Evolutionary conservation across 352 stramenopile genomes (phyloP).

Genomic region (Elongisporangium undulatum): DNA sequence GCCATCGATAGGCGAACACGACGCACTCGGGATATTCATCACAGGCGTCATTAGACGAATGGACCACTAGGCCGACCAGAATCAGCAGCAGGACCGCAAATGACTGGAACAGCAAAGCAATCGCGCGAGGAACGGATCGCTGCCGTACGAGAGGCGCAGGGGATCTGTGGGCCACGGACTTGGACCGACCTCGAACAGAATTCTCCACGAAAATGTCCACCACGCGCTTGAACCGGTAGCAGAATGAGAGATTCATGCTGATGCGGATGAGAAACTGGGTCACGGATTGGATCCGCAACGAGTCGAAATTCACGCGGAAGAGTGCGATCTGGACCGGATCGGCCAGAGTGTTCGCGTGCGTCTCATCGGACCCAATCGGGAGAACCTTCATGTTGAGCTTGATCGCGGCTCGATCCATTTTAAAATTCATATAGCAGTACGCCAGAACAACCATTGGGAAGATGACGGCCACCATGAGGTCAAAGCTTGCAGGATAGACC

Average conservation of each 20-base stretch:
- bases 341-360: slow-evolving; percentile 17
- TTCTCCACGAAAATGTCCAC: slow-evolving; percentile 17
- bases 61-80: slow-evolving; percentile 8
- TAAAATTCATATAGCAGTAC: slow-evolving; percentile 18
- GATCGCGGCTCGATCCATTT: slow-evolving; percentile 21
- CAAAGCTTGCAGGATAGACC: slow-evolving; percentile 10
- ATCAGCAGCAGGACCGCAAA: slow-evolving; percentile 10
- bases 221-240: slow-evolving; percentile 28
- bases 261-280: slow-evolving; percentile 22
- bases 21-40: slow-evolving; percentile 18
- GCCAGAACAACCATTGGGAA: slow-evolving; percentile 21
- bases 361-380: slow-evolving; percentile 23
- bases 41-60: slow-evolving; percentile 10
- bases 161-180: not conserved
- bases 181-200: not conserved
- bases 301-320: slow-evolving; percentile 24
- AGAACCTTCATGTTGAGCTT: slow-evolving; percentile 21
- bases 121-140: slow-evolving; percentile 1
- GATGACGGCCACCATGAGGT: slow-evolving; percentile 21
- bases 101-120: slow-evolving; percentile 8
- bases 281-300: slow-evolving; percentile 19
- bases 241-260: slow-evolving; percentile 27
- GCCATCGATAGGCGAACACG: slow-evolving; percentile 18
- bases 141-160: not conserved
- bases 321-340: slow-evolving; percentile 21